A percentile compares a stretch with the other conserved stretches of the same genome.
phyloP scores from a whole-genome alignment of 2,329 filamentous ascomycete species.

The Colletotrichum lindemuthianum region DNA sequence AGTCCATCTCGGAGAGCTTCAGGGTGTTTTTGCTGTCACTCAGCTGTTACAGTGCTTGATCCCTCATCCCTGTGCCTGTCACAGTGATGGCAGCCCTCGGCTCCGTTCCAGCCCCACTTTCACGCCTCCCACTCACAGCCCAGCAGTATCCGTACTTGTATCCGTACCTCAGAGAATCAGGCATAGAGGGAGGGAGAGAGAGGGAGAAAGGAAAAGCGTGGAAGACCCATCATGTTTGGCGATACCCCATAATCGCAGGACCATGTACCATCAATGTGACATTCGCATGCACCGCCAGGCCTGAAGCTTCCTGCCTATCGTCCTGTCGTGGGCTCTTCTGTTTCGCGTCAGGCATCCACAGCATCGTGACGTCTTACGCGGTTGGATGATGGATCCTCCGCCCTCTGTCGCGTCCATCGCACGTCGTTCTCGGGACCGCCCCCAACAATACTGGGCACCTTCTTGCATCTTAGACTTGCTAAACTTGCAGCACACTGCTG shows the following conservation, averaged over 20 bases:
- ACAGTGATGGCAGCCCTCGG: background rate
- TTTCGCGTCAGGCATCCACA: background rate
- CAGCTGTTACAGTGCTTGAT: background rate
- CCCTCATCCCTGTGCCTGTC: background rate
- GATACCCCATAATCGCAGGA: no score
- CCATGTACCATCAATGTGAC: no score
- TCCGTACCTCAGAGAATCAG: no score
- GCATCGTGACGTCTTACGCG: no score
- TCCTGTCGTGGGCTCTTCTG: slow-evolving; percentile 21
- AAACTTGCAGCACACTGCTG: background rate
- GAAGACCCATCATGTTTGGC: no score
- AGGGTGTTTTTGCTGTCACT: background rate
- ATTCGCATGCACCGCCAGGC: background rate
- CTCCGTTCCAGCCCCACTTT: slow-evolving; percentile 13
- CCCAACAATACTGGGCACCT: slow-evolving; percentile 27
- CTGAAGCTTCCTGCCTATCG: slow-evolving; percentile 11
- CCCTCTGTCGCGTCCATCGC: slow-evolving; percentile 14
- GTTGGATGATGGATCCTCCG: no score
- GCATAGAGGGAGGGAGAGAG: no score
- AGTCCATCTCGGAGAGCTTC: no score
- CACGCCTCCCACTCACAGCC: background rate
- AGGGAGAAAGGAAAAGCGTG: no score
- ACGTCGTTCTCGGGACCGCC: slow-evolving; percentile 14
- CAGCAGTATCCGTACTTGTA: background rate
- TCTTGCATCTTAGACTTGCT: slow-evolving; percentile 4